Evolutionary conservation across 192 early-diverging fungal species (phyloP), one percentile per base, ranked within the genome.

Genomic region (Dispira simplex): DNA sequence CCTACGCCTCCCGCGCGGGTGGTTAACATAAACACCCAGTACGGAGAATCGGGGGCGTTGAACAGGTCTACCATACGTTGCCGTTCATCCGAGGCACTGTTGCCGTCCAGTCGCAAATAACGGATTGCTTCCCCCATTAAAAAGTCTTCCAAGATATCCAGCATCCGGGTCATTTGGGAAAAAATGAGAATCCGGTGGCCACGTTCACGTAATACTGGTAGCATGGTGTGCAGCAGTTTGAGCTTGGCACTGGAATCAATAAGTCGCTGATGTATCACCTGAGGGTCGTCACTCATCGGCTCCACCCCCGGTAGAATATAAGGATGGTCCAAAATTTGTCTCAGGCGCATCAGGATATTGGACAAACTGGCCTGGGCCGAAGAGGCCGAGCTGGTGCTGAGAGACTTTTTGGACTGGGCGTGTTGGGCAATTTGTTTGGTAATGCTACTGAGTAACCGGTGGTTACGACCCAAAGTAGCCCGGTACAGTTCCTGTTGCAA

Each of bases 1-100:
- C 89, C 89, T 63, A 91, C 83, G 0, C 88, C 90, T 27, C 88
- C 88, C 1, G 88, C 90, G 57, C 85, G 85, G 0, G 90, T 92
- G 27, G 83, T 85, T 46, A 90, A 64, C 46, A 90, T 69, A 70
- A 91, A 89, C 47, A 89, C 78, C 6, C 78, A 76, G 20, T 85
- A 63, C 2, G 45, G 53, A 28, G 59, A 68, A 0, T 64, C 69
- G 43, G 74, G 62, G 3, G 77, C 71, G 59, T 90, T 94, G 63
- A 82, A 93, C 64, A 85, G 68, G 65, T 93, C 90, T 72, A 93
- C 92, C 64, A 87, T 65, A 0, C 72, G 65, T 47, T 93, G 85
- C 18, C 90, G 74, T 62, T 89, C 85, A 32, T 72, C 79, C 8
- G 83, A 81, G 39, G 84, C 81, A 3, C 79, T 89, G 28, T 67